Base-by-base conservation (phyloP, 1,139 yeast species). In the Taphrina populina region DNA sequence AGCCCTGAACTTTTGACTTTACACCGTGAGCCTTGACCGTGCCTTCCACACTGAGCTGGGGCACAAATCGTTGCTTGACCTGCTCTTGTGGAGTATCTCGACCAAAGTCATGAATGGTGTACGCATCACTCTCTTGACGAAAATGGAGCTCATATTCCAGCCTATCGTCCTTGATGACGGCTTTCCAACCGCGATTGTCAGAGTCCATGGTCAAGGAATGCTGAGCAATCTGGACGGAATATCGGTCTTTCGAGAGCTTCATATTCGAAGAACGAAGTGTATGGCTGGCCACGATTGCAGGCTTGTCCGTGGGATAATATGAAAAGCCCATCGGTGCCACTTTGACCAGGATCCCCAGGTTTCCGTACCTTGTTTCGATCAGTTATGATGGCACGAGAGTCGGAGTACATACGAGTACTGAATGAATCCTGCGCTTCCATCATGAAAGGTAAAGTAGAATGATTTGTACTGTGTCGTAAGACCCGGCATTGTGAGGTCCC, bases 401-500 rank as follows among this genome's bases (percentile, higher is more conserved):
- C 15, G 13, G 8, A 4, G 19, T 2, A 34, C 39, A 11, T 23
- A 37, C 11, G 57, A 47, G 29, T 52, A 24, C 27, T 57, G 59
- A 20, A 45, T 15, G 32, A 36, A 52, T 17, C 59, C 59, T 23
- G 52, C 43, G 11, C 39, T 44, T 19, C 57, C 57, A 44, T 57
- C 59, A n/a, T 52, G 54, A 35, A 57, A 52, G 8, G 43, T 37
- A 35, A 57, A 43, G 32, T 57, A 57, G 36, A 57, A 45, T 17
- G 57, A 43, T 33, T 57, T 57, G 54, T 57, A 57, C 35, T 57
- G 59, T 11, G 59, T 57, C 4, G 59, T 57, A 32, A 57, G 44
- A n/a, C 49, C 52, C 6, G 39, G 30, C 27, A 26, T 24, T 8
- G 49, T 26, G 13, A 57, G 11, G 8, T 52, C 52, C 59, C 59